Base-by-base conservation (phyloP, 2,329 filamentous ascomycete species). In the Epicoccum nigrum region DNA sequence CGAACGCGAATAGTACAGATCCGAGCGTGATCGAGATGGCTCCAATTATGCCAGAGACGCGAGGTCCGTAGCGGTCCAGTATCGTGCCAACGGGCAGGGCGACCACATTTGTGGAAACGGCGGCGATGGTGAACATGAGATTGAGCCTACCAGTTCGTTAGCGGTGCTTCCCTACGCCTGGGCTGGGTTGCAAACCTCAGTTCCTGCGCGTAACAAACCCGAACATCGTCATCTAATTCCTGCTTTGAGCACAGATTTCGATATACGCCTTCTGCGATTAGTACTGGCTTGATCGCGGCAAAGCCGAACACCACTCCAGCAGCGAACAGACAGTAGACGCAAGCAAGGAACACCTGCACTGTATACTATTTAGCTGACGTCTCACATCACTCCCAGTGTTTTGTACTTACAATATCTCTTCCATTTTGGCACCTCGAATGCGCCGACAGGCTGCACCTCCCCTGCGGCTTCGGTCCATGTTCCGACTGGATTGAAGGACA, bases 61-160 rank as follows among this genome's bases (percentile, higher is more conserved):
- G 83, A 12, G 92, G 92, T 1, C 92, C 92, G 66, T 84, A 92
- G 55, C 85, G 81, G 74, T 96, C 92, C 17, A 96, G 82, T 35
- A 96, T 87, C 2, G 90, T 89, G 37, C 92, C 92, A 9, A 96
- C 86, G 2, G 92, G 90, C 6, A 96, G 80, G 11, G 92, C 92
- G 32, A 86, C 90, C 11, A 96, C 88, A 65, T 96, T 96, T 31
- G 92, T 95, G 6, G 84, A 88, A 8, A 96, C 91, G 12, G 91
- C 92, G 11, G 92, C 92, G 32, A 92, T 83, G 5, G 91, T 95
- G 78, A 96, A 96, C 89, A 96, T 96, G 60, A 96, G 78, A 71
- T 96, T 96, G 49, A 96, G 81, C 52, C 79, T 80, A 83, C 83
- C 80, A 39, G 81, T 32, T 30, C 21, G 31, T 62, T 38, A 62